Percentiles rank a stretch among this genome's conserved stretches.
These are phyloP conservation scores for Alternaria brassicae DNA, from an alignment of 2,329 filamentous ascomycete species.

Conservation along the genomic window DNA sequence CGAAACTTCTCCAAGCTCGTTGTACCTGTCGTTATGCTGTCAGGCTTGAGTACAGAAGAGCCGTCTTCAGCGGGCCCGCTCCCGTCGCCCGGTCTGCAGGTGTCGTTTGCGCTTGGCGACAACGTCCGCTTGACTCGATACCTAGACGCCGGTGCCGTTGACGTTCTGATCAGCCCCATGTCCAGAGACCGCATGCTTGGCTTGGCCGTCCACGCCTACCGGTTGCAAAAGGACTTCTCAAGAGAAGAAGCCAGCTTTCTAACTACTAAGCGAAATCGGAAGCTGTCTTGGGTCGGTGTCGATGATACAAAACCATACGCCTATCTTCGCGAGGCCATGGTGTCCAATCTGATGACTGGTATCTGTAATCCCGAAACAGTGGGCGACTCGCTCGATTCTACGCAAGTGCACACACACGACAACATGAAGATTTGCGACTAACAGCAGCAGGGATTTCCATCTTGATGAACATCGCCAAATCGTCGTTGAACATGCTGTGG, in stretches of 20 bases:
- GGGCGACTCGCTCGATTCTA: conserved; percentile 67
- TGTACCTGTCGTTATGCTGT: conserved; percentile 52
- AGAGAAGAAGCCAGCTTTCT: conserved; percentile 76
- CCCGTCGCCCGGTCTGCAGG: conserved; percentile 44
- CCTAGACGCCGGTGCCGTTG: conserved; percentile 83
- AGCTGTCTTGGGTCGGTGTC: conserved; percentile 90
- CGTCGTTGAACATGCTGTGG: conserved; percentile 72
- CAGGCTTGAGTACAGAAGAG: conserved; percentile 46
- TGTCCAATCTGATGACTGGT: conserved; percentile 85
- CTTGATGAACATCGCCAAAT: conserved; percentile 70
- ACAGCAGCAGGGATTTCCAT: conserved; percentile 64
- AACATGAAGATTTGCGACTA: conserved; percentile 17
- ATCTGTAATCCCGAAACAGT: conserved; percentile 77
- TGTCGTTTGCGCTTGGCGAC: conserved; percentile 54
- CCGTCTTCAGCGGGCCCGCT: conserved; percentile 33
- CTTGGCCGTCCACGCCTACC: conserved; percentile 83
- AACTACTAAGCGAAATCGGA: conserved; percentile 75
- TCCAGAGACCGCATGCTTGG: conserved; percentile 75
- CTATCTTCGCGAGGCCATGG: conserved; percentile 91
- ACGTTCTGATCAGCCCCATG: conserved; percentile 83
- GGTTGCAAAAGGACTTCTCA: conserved; percentile 76
- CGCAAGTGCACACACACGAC: conserved; percentile 53
- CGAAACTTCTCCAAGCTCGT: conserved; percentile 51
- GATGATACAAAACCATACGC: conserved; percentile 85
- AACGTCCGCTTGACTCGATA: conserved; percentile 70